Percentiles rank a stretch among this genome's conserved stretches.
Conservation (phyloP, 768 basidiomycete species). For the Fomitopsis pulvina region DNA sequence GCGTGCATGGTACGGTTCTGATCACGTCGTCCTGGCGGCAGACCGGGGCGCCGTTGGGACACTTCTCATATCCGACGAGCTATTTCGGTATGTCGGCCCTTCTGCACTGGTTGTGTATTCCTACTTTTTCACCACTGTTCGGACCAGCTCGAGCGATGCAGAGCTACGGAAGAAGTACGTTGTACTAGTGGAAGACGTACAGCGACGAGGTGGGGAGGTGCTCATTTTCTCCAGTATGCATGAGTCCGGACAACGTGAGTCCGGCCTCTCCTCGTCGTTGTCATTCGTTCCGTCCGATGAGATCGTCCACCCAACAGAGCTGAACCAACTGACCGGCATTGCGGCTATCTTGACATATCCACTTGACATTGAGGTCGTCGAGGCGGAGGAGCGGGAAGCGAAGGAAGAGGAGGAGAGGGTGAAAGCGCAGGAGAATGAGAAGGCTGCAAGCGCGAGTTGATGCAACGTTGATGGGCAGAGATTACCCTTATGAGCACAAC, state of each 20-base stretch:
- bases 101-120: too few relatives aligned
- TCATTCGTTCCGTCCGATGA: neutral
- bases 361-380: conserved; percentile 90
- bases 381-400: conserved; percentile 83
- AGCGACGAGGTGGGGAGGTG: conserved; percentile 85
- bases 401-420: conserved; percentile 35
- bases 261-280: neutral
- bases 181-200: conserved; percentile 80
- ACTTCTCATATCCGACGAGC: conserved; percentile 88
- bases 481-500: neutral
- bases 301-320: conserved; percentile 43
- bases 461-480: neutral
- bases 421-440: conserved; percentile 15
- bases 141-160: conserved; percentile 70
- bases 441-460: neutral
- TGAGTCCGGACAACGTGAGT: conserved; percentile 90
- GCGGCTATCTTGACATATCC: conserved; percentile 96
- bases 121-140: neutral
- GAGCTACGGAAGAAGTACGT: conserved; percentile 78
- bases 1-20: conserved; percentile 97
- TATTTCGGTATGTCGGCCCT: conserved; percentile 64
- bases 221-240: conserved; percentile 99
- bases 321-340: conserved; percentile 93
- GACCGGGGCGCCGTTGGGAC: conserved; percentile 93
- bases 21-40: conserved; percentile 87